Evolutionary conservation across 768 basidiomycete genomes (phyloP), one percentile per base, ranked within the genome.

Genomic region (Tricholoma matsutake): DNA sequence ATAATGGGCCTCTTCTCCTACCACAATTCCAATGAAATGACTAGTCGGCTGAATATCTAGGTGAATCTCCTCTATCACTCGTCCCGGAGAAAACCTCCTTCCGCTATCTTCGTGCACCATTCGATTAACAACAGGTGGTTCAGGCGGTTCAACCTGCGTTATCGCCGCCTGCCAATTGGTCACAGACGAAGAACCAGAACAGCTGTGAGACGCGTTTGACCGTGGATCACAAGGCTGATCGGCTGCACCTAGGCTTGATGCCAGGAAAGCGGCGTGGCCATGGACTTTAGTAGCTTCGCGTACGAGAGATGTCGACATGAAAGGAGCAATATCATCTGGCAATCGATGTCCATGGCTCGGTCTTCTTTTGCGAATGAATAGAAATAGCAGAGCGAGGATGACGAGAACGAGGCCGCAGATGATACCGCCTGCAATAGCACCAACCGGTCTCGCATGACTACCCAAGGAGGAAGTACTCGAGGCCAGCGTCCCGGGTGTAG

Each of bases 361-460:
- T 10, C 54, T 39, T 7, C 61, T 52, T 3, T 53, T 39, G 28
- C 56, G 43, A 32, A 45, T 25, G 22, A 58, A 45, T 18, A 62
- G 10, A 32, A 55, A 20, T 16, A 52, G 14, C 7, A 58, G 9
- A 41, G 51, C 22, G 7, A 62, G 25, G 4, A 34, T 35, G 20
- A 62, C 22, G 5, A 62, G 4, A 43, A 25, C 53, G 31, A 62
- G 22, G 18, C 61, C 61, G n/a, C 61, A 57, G 14, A 58, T 16
- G 37, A 55, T 53, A 16, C 61, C 61, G 18, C 61, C 61, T 10
- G 51, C 34, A 25, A 62, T 62, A 20, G 61, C 52, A n/a, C 61
- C 61, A 20, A 62, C n/a, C 2, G 52, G 52, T 14, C 41, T 11
- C 0, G 20, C 13, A 8, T 35, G 25, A n/a, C 11, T 32, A 16